phyloP scores from a whole-genome alignment of 2,329 filamentous ascomycete genomes.

The Mollisiaceae sp. region DNA sequence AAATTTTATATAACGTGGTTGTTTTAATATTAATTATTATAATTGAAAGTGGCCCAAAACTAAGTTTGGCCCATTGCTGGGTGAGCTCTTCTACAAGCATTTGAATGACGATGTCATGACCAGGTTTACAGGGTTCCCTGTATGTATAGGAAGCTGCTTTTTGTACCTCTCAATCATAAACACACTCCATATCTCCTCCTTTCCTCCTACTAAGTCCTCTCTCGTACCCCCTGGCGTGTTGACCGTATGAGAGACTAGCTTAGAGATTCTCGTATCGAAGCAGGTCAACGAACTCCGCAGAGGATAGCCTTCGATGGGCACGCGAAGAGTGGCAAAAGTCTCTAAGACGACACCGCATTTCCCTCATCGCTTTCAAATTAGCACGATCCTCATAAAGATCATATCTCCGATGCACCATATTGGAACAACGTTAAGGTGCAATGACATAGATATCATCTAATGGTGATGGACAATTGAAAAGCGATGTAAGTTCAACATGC shows the following conservation, averaged over 20 bases:
- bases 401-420: constrained; percentile 9
- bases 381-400: background rate
- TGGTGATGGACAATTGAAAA: background rate
- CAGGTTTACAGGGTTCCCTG: background rate
- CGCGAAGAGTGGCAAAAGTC: background rate
- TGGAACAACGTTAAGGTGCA: background rate
- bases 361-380: background rate
- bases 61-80: too few relatives aligned
- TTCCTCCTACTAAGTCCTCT: background rate
- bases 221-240: background rate
- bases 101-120: background rate
- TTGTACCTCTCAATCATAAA: background rate
- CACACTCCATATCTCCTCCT: background rate
- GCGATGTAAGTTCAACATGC: background rate
- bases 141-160: background rate
- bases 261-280: too few relatives aligned
- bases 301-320: background rate
- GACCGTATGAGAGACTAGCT: background rate
- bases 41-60: too few relatives aligned
- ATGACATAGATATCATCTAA: background rate
- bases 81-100: too few relatives aligned
- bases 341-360: background rate
- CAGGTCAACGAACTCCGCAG: too few relatives aligned
- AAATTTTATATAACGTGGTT: too few relatives aligned
- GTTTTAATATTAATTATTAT: too few relatives aligned